These are phyloP conservation scores for Scheffersomyces parashehatae DNA, from an alignment of 1,139 yeast species.

Conservation along the genomic window DNA sequence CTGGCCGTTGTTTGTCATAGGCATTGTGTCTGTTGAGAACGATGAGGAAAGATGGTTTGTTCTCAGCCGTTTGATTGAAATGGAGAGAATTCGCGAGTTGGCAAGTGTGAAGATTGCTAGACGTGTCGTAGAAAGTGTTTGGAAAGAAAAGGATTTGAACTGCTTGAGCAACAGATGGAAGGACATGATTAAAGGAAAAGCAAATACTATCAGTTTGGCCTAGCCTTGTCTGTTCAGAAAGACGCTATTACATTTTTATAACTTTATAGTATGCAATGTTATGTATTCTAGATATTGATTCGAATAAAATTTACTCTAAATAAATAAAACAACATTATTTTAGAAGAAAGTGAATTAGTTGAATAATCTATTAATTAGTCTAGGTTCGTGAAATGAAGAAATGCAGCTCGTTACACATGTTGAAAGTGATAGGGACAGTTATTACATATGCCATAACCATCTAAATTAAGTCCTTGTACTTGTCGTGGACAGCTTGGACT, in stretches of 20 bases:
- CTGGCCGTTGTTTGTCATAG: slow-evolving; percentile 40
- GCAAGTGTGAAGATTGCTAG: slow-evolving; percentile 35
- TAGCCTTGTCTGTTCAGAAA: not conserved
- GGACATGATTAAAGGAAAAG: slow-evolving; percentile 32
- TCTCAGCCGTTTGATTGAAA: slow-evolving; percentile 24
- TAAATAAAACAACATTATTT: not conserved
- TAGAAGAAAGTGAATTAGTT: not conserved
- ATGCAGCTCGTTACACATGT: not conserved
- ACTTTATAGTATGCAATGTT: too few relatives aligned
- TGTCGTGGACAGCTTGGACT: slow-evolving; percentile 49
- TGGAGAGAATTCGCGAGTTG: slow-evolving; percentile 33
- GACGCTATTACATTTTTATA: too few relatives aligned
- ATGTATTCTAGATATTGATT: too few relatives aligned
- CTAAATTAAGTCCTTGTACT: slow-evolving; percentile 29
- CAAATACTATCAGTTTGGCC: slow-evolving; percentile 37
- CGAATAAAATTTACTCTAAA: not conserved
- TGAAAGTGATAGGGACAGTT: not conserved
- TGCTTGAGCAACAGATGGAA: slow-evolving; percentile 27
- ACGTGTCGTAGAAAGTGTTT: slow-evolving; percentile 29
- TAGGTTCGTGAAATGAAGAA: too few relatives aligned
- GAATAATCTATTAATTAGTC: not conserved
- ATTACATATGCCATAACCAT: too few relatives aligned
- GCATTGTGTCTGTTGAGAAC: slow-evolving; percentile 27
- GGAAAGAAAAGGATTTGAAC: slow-evolving; percentile 38
- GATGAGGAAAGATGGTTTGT: slow-evolving; percentile 38